Base-by-base conservation (phyloP, 176 grass and related monocot genomes). In the Carex cristatella region DNA sequence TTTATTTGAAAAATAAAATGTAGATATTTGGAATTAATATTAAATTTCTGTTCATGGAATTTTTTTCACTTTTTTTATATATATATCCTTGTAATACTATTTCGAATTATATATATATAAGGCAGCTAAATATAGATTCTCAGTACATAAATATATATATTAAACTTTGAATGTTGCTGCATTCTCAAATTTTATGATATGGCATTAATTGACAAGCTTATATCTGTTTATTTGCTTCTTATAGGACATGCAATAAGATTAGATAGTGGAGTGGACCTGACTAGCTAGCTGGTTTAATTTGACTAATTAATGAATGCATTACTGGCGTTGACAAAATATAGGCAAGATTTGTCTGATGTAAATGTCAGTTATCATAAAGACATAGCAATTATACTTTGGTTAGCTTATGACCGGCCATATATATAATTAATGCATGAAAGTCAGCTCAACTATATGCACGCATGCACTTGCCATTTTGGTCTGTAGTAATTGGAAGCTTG, bases 311-410 rank as follows among this genome's bases (percentile, higher is more conserved):
- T 81, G 23, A 23, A 23, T 23, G 23, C 23, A 23, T 23, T 23
- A 23, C 23, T 23, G 23, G 23, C 49, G 49, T 81, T 81, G 46
- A 69, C 63, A 66, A 33, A 55, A 35, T 56, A 51, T 2, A 15
- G 51, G 81, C 5, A 19, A 38, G 14, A 40, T 44, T 81, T 81
- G 79, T 42, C 60, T 64, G 56, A 38, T 81, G 27, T 27, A 62
- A 61, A 81, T 81, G 79, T 64, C 56, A 40, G 6, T 81, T 81
- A 79, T 14, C 35, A 4, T 15, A 14, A 71, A 79, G 27, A 79
- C 30, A 32, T 79, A 61, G 61, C 44, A 31, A 54, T 83, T 66
- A 69, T 83, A 16, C 33, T 63, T 69, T 83, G 40, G 62, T 83
- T 83, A 61, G 81, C 61, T 69, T 69, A 64, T 69, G 14, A 66